Evolutionary conservation across 2,329 filamentous ascomycete genomes (phyloP), one percentile per base, ranked within the genome.

Genomic region (Ambrosiella beaveri): DNA sequence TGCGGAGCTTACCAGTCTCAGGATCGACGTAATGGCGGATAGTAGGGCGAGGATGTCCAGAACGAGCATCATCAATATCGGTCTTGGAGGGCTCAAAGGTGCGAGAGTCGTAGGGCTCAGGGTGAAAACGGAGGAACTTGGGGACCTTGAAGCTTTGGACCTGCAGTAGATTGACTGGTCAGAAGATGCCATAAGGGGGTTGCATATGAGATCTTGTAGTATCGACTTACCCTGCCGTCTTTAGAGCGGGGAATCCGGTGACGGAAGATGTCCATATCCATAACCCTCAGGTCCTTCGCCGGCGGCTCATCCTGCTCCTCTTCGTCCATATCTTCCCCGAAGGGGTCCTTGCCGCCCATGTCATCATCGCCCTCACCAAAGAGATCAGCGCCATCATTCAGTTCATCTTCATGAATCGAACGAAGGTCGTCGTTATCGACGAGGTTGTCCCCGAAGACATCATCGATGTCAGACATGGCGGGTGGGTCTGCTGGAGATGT

Each of bases 181-280:
- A 60, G 19, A n/a, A 19, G 8, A 54, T 45, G 37, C 51, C 13
- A 37, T 57, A 39, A 8, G 19, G 5, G 7, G 17, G 19, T 47
- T 27, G 27, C 27, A 47, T 12, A 15, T n/a, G 49, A 9, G 15
- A 44, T 52, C 17, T 15, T 44, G 17, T 38, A 40, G 40, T 6
- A 15, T 13, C 9, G 51, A 67, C 77, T 64, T 71, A 89, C 85
- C 68, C 80, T 79, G 65, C 82, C 82, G 66, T 89, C 83, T 62
- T 78, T 81, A 41, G 84, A 77, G 65, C 85, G 84, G 12, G 86
- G 86, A 12, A 84, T 72, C 55, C 80, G 75, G 67, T 90, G 86
- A 51, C 86, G 78, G 64, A 78, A 82, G 52, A 88, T 71, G 52
- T 80, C 77, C 52, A 84, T 73, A 56, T 82, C 80, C 70, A 81